These are phyloP conservation scores for Zancudomyces culisetae DNA, from an alignment of 371 early-diverging fungal species.

Conservation along the genomic window DNA sequence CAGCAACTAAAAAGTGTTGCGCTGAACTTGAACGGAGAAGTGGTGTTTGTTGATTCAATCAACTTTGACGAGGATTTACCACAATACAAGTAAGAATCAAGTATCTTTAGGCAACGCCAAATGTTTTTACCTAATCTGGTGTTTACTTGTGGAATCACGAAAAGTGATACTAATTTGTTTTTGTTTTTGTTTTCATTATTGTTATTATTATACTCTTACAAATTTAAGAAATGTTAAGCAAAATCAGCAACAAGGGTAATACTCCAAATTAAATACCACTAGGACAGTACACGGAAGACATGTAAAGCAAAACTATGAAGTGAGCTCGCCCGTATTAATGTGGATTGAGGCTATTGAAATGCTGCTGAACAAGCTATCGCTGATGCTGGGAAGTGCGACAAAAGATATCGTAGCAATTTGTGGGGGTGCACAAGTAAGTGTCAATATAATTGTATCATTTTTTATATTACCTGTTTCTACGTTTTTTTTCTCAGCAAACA, in stretches of 20 bases:
- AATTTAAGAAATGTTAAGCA: too few species aligned
- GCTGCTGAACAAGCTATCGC: conserved; percentile 27
- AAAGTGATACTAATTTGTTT: too few species aligned
- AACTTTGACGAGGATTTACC: conserved; percentile 38
- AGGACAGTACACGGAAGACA: conserved; percentile 31
- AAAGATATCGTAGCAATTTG: conserved; percentile 30
- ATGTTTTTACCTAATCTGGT: too few species aligned
- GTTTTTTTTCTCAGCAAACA: too few species aligned
- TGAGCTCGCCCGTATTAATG: conserved; percentile 51
- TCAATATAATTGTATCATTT: too few species aligned
- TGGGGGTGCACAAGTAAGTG: conserved; percentile 39
- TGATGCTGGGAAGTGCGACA: conserved; percentile 7
- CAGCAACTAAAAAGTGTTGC: conserved; percentile 55
- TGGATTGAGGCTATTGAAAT: conserved; percentile 58
- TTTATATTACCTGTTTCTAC: too few species aligned
- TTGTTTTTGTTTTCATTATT: too few species aligned
- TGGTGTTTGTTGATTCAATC: conserved; percentile 29
- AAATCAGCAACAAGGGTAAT: too few species aligned
- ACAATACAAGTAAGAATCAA: conserved; percentile 15
- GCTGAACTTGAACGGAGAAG: conserved; percentile 18
- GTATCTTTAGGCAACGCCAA: neutral
- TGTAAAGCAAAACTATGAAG: conserved; percentile 22
- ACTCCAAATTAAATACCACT: too few species aligned
- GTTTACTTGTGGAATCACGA: too few species aligned
- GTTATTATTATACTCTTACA: too few species aligned